Conservation (phyloP, 129 eudicot genomes). For the Solidago caesia region DNA sequence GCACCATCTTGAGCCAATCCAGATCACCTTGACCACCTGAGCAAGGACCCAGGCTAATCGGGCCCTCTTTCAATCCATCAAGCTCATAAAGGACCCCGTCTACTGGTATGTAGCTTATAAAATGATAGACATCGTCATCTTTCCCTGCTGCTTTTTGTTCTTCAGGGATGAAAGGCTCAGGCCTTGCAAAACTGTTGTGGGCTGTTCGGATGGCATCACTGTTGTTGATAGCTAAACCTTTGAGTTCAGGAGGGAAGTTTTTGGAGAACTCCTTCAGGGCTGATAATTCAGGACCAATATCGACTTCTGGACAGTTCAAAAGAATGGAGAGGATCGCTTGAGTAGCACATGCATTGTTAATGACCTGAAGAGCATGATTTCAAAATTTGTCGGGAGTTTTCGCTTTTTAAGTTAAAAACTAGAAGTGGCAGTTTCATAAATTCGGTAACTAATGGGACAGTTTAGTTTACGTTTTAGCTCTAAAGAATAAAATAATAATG, state of each 20-base stretch:
- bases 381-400: neutral
- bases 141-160: slow-evolving; percentile 80
- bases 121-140: slow-evolving; percentile 96
- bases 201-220: slow-evolving; percentile 97
- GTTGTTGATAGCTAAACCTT: slow-evolving; percentile 92
- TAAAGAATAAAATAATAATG: neutral
- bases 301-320: slow-evolving; percentile 85
- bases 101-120: slow-evolving; percentile 89
- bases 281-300: slow-evolving; percentile 82
- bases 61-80: slow-evolving; percentile 94
- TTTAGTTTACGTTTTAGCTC: neutral
- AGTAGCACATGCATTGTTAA: slow-evolving; percentile 96
- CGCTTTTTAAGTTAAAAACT: neutral
- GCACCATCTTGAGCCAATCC: slow-evolving; percentile 77
- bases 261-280: slow-evolving; percentile 82
- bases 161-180: slow-evolving; percentile 87
- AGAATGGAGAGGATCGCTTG: slow-evolving; percentile 97
- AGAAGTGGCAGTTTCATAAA: neutral
- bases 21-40: slow-evolving; percentile 72
- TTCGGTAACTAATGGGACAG: too few relatives aligned
- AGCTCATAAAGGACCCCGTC: slow-evolving; percentile 96
- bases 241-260: slow-evolving; percentile 91
- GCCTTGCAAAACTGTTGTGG: slow-evolving; percentile 97
- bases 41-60: slow-evolving; percentile 86
- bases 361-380: slow-evolving; percentile 52